These are phyloP conservation scores for Penicillium ucsense DNA, from an alignment of 495 filamentous ascomycete species.

Conservation along the genomic window DNA sequence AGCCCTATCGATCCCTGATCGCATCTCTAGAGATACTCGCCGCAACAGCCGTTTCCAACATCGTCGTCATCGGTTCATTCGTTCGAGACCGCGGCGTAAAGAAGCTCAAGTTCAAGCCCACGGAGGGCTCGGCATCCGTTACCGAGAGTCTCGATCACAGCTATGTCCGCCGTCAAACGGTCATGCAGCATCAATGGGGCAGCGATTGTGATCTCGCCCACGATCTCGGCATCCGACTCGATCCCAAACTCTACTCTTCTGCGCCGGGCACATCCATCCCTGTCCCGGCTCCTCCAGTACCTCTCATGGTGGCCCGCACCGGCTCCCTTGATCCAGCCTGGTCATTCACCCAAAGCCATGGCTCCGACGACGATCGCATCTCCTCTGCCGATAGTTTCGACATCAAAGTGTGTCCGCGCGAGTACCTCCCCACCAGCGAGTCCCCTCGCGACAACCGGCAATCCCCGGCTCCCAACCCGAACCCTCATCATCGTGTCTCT, in stretches of 20 bases:
- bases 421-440: constrained; percentile 26
- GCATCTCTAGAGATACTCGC: constrained; percentile 72
- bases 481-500: constrained; percentile 34
- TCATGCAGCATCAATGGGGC: constrained; percentile 61
- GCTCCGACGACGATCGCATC: constrained; percentile 17
- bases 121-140: constrained; percentile 43
- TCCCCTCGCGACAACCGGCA: constrained; percentile 11
- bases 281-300: constrained; percentile 27
- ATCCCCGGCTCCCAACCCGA: constrained; percentile 1
- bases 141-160: constrained; percentile 43
- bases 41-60: constrained; percentile 67
- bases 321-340: constrained; percentile 23
- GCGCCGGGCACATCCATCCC: neutral
- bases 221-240: constrained; percentile 57
- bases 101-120: constrained; percentile 58
- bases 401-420: constrained; percentile 25
- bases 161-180: constrained; percentile 37
- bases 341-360: constrained; percentile 19
- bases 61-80: constrained; percentile 71
- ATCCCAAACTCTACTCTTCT: constrained; percentile 45
- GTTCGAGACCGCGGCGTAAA: constrained; percentile 70
- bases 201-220: constrained; percentile 73
- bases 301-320: constrained; percentile 15
- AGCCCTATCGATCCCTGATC: constrained; percentile 66
- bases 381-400: constrained; percentile 27